Evolutionary conservation across 108 stramenopile species (phyloP).

Genomic region (Stephanodiscus minutulus): DNA sequence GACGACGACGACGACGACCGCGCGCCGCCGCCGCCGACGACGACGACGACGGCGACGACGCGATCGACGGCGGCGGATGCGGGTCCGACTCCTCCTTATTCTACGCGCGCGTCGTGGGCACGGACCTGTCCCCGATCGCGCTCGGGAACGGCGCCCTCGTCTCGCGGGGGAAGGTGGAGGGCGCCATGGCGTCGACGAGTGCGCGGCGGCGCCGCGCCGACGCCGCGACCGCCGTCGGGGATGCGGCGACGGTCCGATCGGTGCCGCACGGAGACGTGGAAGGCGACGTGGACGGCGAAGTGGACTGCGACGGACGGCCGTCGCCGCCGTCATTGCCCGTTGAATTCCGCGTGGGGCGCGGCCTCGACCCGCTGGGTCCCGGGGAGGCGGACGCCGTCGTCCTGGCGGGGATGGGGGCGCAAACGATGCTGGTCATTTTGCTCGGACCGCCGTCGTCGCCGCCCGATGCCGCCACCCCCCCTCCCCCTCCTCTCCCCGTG

Average conservation of each 20-base stretch:
- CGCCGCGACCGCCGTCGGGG: no score
- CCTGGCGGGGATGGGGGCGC: slow-evolving; percentile 84
- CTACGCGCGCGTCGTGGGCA: slow-evolving; percentile 65
- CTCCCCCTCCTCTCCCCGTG: slow-evolving; percentile 15
- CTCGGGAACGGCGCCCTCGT: slow-evolving; percentile 56
- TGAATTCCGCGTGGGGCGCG: slow-evolving; percentile 72
- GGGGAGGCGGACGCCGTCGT: slow-evolving; percentile 74
- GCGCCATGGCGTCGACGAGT: neutral
- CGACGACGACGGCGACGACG: neutral
- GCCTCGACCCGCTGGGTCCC: slow-evolving; percentile 52
- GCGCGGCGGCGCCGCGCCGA: neutral
- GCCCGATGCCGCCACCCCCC: neutral
- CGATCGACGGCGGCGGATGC: neutral
- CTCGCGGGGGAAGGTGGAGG: slow-evolving; percentile 18
- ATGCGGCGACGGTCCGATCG: neutral
- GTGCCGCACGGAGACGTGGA: no score
- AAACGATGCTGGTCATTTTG: slow-evolving; percentile 71
- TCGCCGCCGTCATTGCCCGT: slow-evolving; percentile 39
- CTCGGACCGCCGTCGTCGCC: slow-evolving; percentile 6
- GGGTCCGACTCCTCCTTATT: no score
- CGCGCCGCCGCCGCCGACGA: neutral
- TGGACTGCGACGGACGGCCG: neutral
- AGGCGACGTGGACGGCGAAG: no score
- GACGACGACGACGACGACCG: neutral
- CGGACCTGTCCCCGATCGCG: slow-evolving; percentile 67